Conservation (phyloP, 1,284 basidiomycete genomes). For the Farysia itapuensis region DNA sequence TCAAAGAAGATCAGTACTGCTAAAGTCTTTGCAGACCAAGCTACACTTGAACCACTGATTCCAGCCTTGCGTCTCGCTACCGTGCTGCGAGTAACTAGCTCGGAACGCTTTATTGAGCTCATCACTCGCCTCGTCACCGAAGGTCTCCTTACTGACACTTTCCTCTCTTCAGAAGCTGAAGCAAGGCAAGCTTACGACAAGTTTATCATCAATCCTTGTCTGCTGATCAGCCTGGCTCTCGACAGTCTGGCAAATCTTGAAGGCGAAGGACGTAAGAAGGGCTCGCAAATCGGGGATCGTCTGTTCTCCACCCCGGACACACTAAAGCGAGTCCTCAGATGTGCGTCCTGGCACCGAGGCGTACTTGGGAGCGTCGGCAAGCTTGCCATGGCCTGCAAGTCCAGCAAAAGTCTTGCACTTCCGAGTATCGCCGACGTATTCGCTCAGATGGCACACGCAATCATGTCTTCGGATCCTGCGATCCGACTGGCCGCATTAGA, state of each 20-base stretch:
- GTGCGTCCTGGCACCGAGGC: conserved; percentile 33
- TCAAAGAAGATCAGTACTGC: neutral
- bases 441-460: conserved; percentile 11
- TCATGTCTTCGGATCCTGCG: conserved; percentile 41
- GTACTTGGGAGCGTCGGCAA: conserved; percentile 22
- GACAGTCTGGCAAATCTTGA: conserved; percentile 29
- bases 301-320: conserved; percentile 13
- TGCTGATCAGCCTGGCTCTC: conserved; percentile 22
- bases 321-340: conserved; percentile 10
- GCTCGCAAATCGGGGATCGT: conserved; percentile 8
- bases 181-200: conserved; percentile 16
- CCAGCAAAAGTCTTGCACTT: conserved; percentile 12
- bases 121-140: conserved; percentile 17
- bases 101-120: conserved; percentile 6
- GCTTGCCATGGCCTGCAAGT: conserved; percentile 17
- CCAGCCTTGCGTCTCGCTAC: conserved; percentile 30
- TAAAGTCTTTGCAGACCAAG: conserved; percentile 4
- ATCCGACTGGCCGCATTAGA: conserved; percentile 40
- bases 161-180: conserved; percentile 9
- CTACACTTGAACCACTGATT: conserved; percentile 17
- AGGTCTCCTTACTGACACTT: conserved; percentile 11
- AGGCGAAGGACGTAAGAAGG: conserved; percentile 10
- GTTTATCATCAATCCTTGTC: conserved; percentile 20
- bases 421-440: conserved; percentile 11
- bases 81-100: conserved; percentile 10